Conservation (phyloP, 2,329 filamentous ascomycete species). For the Alternaria triticina region DNA sequence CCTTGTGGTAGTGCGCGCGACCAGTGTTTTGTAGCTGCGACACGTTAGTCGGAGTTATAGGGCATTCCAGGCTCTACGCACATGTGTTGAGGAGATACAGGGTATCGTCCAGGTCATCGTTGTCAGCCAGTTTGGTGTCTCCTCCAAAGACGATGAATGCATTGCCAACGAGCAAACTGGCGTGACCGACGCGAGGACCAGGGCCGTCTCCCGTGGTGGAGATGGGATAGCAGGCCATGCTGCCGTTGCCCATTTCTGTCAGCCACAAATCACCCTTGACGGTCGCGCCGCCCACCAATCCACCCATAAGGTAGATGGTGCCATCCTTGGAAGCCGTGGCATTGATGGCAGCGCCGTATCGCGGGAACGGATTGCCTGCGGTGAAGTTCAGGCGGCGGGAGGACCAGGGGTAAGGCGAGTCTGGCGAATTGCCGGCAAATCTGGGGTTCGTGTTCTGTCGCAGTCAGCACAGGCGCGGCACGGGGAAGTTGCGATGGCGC, state of each 20-base stretch:
- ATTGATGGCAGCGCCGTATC: slow-evolving; percentile 97
- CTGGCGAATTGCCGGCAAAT: slow-evolving; percentile 60
- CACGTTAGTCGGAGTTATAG: slow-evolving; percentile 32
- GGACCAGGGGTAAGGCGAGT: slow-evolving; percentile 95
- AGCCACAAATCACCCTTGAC: slow-evolving; percentile 98
- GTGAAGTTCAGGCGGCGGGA: slow-evolving; percentile 87
- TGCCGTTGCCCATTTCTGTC: slow-evolving; percentile 84
- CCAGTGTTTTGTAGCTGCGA: slow-evolving; percentile 92
- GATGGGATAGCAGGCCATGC: slow-evolving; percentile 88
- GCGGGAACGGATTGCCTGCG: slow-evolving; percentile 87
- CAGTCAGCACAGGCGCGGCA: slow-evolving; percentile 18
- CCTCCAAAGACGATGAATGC: slow-evolving; percentile 99
- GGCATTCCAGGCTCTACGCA: slow-evolving; percentile 58
- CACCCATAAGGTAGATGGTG: slow-evolving; percentile 97
- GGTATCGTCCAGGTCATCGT: slow-evolving; percentile 90
- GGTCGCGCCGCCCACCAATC: slow-evolving; percentile 90
- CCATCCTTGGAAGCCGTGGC: slow-evolving; percentile 92
- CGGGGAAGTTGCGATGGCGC: slow-evolving; percentile 11
- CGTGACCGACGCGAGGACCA: slow-evolving; percentile 91
- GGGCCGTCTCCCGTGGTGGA: slow-evolving; percentile 92
- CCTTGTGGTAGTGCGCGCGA: slow-evolving; percentile 90
- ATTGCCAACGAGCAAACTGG: slow-evolving; percentile 93
- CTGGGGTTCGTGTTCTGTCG: slow-evolving; percentile 31
- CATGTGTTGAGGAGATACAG: slow-evolving; percentile 97
- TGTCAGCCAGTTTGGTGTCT: slow-evolving; percentile 95